phyloP scores from a whole-genome alignment of 1,284 basidiomycete species.

The Ceratobasidium sp. region DNA sequence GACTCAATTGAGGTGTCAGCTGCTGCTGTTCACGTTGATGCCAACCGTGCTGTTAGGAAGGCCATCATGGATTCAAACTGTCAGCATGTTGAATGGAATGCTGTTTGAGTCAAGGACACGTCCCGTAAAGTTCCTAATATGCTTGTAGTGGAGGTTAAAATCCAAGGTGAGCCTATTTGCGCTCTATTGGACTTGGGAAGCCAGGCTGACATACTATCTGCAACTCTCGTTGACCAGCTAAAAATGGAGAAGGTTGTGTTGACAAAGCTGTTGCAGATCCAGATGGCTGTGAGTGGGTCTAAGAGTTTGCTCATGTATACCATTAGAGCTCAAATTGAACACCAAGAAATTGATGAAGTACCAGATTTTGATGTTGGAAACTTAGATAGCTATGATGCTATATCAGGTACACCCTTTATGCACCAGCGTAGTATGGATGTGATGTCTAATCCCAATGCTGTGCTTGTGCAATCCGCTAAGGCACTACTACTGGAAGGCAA shows the following conservation, averaged over 20 bases:
- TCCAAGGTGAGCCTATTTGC: slow-evolving; percentile 36
- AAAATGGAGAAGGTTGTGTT: slow-evolving; percentile 35
- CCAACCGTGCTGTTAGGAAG: not conserved
- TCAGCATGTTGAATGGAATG: slow-evolving; percentile 52
- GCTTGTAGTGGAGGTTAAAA: not conserved
- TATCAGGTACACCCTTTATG: slow-evolving; percentile 58
- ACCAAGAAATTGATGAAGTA: slow-evolving; percentile 36
- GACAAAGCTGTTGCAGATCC: slow-evolving; percentile 23
- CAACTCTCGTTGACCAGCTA: slow-evolving; percentile 43
- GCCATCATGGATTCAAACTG: slow-evolving; percentile 41
- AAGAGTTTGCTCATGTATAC: not conserved
- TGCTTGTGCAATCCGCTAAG: too few species aligned
- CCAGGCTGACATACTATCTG: slow-evolving; percentile 37
- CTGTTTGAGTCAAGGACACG: not conserved
- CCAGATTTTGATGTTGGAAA: slow-evolving; percentile 57
- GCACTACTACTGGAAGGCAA: too few species aligned
- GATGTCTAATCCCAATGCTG: too few species aligned
- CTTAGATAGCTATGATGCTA: slow-evolving; percentile 56
- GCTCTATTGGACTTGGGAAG: slow-evolving; percentile 53
- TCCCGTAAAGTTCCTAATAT: not conserved
- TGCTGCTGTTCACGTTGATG: too few species aligned
- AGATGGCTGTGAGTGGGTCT: slow-evolving; percentile 31
- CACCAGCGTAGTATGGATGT: too few species aligned
- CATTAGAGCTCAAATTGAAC: not conserved
- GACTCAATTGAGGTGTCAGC: not conserved